phyloP scores from a whole-genome alignment of 2,329 filamentous ascomycete species.

The Pseudopyrenochaeta lycopersici region DNA sequence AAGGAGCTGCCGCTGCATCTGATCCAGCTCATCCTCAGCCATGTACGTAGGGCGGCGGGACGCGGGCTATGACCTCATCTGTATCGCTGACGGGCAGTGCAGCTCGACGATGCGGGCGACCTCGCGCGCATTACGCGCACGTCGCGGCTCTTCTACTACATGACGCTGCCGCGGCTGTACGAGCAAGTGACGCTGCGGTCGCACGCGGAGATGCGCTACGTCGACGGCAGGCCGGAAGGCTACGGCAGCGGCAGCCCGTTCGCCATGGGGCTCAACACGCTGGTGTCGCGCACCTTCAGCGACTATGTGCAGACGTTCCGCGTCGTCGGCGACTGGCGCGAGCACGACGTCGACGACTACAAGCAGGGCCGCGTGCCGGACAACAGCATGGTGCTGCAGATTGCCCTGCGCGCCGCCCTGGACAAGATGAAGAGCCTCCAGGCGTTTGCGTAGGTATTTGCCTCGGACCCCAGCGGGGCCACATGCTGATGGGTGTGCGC shows the following conservation, averaged over 20 bases:
- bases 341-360: constrained; percentile 66
- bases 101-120: constrained; percentile 67
- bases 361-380: constrained; percentile 69
- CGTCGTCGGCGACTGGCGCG: constrained; percentile 66
- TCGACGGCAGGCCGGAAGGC: constrained; percentile 66
- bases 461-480: no score
- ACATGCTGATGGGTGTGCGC: constrained; percentile 27
- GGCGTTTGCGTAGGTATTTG: constrained; percentile 58
- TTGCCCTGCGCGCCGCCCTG: constrained; percentile 65
- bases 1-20: constrained; percentile 65
- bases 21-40: constrained; percentile 64
- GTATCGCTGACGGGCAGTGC: constrained; percentile 15
- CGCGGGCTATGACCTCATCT: constrained; percentile 18
- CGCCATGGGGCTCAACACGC: constrained; percentile 68
- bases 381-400: constrained; percentile 70
- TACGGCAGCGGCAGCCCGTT: constrained; percentile 71
- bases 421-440: constrained; percentile 66
- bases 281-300: constrained; percentile 65
- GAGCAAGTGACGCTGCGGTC: constrained; percentile 64
- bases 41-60: constrained; percentile 53
- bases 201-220: constrained; percentile 67
- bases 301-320: constrained; percentile 62
- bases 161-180: constrained; percentile 70
- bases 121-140: constrained; percentile 68
- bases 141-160: constrained; percentile 70